phyloP scores from a whole-genome alignment of 176 grass and related monocot genomes.

The Ampelocalamus luodianensis region DNA sequence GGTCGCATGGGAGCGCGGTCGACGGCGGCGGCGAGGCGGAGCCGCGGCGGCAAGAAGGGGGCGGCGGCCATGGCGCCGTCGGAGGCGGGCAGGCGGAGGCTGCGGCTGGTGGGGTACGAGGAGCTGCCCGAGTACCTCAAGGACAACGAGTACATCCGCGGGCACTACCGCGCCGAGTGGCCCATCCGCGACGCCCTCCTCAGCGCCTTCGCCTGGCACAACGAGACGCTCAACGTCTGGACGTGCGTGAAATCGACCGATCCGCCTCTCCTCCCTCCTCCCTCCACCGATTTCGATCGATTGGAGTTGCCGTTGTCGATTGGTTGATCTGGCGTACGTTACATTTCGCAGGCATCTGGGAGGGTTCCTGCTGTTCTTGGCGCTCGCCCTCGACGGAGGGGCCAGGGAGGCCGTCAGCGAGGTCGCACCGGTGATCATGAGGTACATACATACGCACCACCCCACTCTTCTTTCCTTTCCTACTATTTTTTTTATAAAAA shows the following conservation, averaged over 20 bases:
- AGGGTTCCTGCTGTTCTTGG: conserved; percentile 83
- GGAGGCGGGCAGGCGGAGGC: neutral
- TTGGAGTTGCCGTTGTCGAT: neutral
- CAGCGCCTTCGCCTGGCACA: conserved; percentile 98
- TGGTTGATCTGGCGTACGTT: neutral
- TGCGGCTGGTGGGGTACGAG: conserved; percentile 74
- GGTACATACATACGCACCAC: conserved; percentile 24
- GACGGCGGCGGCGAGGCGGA: conserved; percentile 40
- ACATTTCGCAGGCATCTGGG: conserved; percentile 71
- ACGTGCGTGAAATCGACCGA: conserved; percentile 48
- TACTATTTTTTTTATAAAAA: neutral
- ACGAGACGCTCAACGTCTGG: conserved; percentile 99
- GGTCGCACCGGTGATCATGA: conserved; percentile 58
- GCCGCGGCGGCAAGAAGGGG: neutral
- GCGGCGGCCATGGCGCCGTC: conserved; percentile 27
- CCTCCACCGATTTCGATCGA: neutral
- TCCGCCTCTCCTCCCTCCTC: neutral
- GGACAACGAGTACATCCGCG: conserved; percentile 94
- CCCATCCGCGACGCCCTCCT: conserved; percentile 81
- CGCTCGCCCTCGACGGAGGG: conserved; percentile 63
- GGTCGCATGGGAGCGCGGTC: conserved; percentile 47
- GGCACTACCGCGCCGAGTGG: conserved; percentile 87
- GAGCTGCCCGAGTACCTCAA: conserved; percentile 90
- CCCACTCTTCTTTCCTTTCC: neutral
- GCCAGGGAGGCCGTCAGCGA: conserved; percentile 51